Evolutionary conservation across 257 asterid genomes (phyloP).

Genomic region (Henckelia pumila): DNA sequence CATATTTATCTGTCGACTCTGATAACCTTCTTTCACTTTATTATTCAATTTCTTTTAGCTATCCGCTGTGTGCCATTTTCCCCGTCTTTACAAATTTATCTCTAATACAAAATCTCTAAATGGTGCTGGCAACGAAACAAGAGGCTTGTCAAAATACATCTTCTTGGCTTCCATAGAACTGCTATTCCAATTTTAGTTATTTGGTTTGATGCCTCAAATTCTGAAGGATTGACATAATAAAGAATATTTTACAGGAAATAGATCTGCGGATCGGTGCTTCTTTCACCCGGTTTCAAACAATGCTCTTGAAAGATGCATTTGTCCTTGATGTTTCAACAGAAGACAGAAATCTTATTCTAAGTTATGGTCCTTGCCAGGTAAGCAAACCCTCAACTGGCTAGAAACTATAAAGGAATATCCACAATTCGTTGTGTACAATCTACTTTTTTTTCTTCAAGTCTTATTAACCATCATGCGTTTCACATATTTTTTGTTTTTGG

Average conservation of each 20-base stretch:
- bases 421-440: not conserved
- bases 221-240: slow-evolving; percentile 20
- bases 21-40: slow-evolving; percentile 19
- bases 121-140: slow-evolving; percentile 21
- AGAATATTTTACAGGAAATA: slow-evolving; percentile 68
- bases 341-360: slow-evolving; percentile 66
- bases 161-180: slow-evolving; percentile 4
- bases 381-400: slow-evolving; percentile 21
- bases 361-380: slow-evolving; percentile 99
- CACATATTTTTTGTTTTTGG: slow-evolving; percentile 14
- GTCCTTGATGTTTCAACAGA: slow-evolving; percentile 63
- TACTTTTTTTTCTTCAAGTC: slow-evolving; percentile 15
- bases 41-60: not conserved
- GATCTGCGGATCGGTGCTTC: slow-evolving; percentile 98
- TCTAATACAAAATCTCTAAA: slow-evolving; percentile 3
- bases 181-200: slow-evolving; percentile 16
- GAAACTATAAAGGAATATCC: slow-evolving; percentile 8
- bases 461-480: slow-evolving; percentile 14
- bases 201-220: slow-evolving; percentile 15
- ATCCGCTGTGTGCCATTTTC: slow-evolving; percentile 16
- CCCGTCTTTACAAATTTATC: slow-evolving; percentile 8
- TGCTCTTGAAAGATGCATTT: slow-evolving; percentile 88
- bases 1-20: slow-evolving; percentile 12
- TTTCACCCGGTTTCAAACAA: slow-evolving; percentile 95
- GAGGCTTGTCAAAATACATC: slow-evolving; percentile 14